phyloP scores from a whole-genome alignment of 352 stramenopile genomes.

The Hyaloperonospora brassicae region DNA sequence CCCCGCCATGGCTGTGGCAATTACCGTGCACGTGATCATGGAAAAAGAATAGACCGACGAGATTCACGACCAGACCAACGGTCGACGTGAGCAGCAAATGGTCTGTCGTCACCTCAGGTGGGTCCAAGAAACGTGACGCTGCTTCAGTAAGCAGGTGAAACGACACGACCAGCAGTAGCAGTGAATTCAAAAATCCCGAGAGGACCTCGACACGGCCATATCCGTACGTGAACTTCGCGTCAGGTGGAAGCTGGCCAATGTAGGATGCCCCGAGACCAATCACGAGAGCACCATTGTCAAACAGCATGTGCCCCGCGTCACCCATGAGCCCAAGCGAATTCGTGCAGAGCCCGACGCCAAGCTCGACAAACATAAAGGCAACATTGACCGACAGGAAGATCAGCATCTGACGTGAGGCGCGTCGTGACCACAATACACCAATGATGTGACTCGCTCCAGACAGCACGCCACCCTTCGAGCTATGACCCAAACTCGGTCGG shows the following conservation, averaged over 20 bases:
- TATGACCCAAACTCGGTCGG: slow-evolving; percentile 9
- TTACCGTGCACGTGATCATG: slow-evolving; percentile 83
- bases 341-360: slow-evolving; percentile 73
- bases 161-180: slow-evolving; percentile 78
- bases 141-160: slow-evolving; percentile 80
- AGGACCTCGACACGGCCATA: slow-evolving; percentile 83
- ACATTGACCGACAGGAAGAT: slow-evolving; percentile 78
- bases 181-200: slow-evolving; percentile 81
- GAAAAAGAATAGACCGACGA: slow-evolving; percentile 86
- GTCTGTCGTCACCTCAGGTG: slow-evolving; percentile 70
- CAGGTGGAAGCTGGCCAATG: slow-evolving; percentile 61
- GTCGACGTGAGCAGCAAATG: slow-evolving; percentile 83
- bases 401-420: slow-evolving; percentile 69
- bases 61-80: slow-evolving; percentile 74
- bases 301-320: slow-evolving; percentile 86
- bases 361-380: slow-evolving; percentile 84
- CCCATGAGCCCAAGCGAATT: slow-evolving; percentile 83
- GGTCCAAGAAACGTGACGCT: slow-evolving; percentile 59
- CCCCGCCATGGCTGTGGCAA: slow-evolving; percentile 43
- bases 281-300: slow-evolving; percentile 78
- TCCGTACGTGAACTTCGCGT: slow-evolving; percentile 74
- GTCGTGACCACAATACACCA: slow-evolving; percentile 39
- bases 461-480: background rate
- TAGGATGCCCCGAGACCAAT: slow-evolving; percentile 82
- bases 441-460: slow-evolving; percentile 21